Evolutionary conservation across 164 flowering plant species (phyloP), one percentile per base, ranked within the genome.

Genomic region (Vitis amurensis): DNA sequence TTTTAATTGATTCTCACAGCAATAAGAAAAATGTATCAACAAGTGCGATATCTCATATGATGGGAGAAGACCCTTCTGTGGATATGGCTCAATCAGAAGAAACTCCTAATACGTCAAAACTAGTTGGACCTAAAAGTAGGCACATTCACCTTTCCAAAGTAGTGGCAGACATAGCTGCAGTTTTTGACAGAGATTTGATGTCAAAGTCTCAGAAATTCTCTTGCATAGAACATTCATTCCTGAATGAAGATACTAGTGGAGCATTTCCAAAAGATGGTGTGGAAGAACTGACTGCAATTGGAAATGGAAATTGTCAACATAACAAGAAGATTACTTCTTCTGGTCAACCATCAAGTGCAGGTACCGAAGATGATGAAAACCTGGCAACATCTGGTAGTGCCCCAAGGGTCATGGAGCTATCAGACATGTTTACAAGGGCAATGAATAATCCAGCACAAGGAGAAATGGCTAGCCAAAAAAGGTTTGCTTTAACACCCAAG

Each of bases 351-450:
- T 13, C 47, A 19, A 55, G 29, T 59, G 66, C 61, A 29, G 19
- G 51, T 62, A 51, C 61, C 59, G 31, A 64, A 61, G 51, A 23
- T 48, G 50, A 13, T 11, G 50, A 60, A 15, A 59, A 30, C 29
- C 19, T 29, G 56, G 59, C 72, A 23, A 15, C 65, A 57, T 71
- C 78, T 52, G 23, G 63, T 60, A 44, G 59, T 55, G 47, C 64
- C 12, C 16, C 19, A 52, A 11, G 47, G 58, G 31, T 13, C 37
- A 19, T 1, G 16, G 44, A 55, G 30, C 53, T 76, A 37, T 37
- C 65, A 55, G 37, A 64, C 51, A 11, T 53, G 59, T 59, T 29
- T 62, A 3, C n/a, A 37, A 30, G n/a, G 48, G 29, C n/a, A 17
- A 58, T 58, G 66, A 60, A 68, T 55, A 10, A 5, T 51, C 44